Evolutionary conservation across 1,284 basidiomycete genomes (phyloP), one percentile per base, ranked within the genome.

Genomic region (Malassezia brasiliensis): DNA sequence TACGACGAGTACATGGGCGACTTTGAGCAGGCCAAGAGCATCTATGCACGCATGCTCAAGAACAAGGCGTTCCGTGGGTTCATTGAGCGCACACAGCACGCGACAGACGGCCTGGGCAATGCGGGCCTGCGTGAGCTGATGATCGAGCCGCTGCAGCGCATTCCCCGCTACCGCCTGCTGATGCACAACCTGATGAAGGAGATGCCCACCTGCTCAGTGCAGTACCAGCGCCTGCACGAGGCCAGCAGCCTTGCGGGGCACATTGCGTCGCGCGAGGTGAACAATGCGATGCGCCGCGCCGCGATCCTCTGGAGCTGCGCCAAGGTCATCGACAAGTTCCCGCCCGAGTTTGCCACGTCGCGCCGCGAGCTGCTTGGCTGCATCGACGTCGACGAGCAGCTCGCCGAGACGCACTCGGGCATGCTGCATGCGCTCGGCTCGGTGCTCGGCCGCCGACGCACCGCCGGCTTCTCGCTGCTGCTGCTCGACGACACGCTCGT

Each of bases 131-230:
- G 89, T 19, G 93, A 98, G 75, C 82, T 99, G 39, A 80, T 99
- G 39, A 96, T 96, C 83, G 94, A 98, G 70, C 94, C 94, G n/a
- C 88, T 96, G n/a, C 94, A 99, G 75, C 85, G 94, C 28, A 89
- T 98, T 62, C 91, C 94, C 1, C 81, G 93, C 53, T 98, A 98
- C 77, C 94, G 89, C 2, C 80, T 99, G 22, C 80, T 99, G 61
- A 88, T 96, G 76, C 85, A 89, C 62, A 67, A 64, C n/a, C 56
- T 74, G 14, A 36, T 73, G 22, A 58, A 61, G 40, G 58, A 66
- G 32, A 56, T 74, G 31, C 63, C 68, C 6, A 49, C 56, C 6
- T 52, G 56, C 11, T 67, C 72, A 44, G 60, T 58, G n/a, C 79
- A 81, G 3, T 86, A 86, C 14, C 35, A 47, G 6, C 62, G 66